A percentile compares a stretch with the other conserved stretches of the same genome.
phyloP scores from a whole-genome alignment of 805 yeast species.

The Yarrowia keelungensis region DNA sequence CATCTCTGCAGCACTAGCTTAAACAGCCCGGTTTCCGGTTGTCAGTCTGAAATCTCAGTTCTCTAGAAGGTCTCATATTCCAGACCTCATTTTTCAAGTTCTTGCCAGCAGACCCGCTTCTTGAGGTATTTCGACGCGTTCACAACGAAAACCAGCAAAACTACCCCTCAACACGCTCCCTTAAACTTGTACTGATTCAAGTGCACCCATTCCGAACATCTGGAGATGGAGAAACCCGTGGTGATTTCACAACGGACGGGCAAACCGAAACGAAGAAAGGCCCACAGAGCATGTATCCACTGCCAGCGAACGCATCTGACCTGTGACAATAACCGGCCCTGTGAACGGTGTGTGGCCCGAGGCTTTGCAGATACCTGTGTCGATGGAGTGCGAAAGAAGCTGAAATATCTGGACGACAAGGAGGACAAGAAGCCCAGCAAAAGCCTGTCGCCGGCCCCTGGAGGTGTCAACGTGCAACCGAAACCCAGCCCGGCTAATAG shows the following conservation, averaged over 20 bases:
- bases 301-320: slow-evolving; percentile 93
- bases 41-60: slow-evolving; percentile 1
- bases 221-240: slow-evolving; percentile 29
- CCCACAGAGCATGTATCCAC: slow-evolving; percentile 86
- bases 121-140: too few relatives aligned
- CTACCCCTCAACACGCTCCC: too few relatives aligned
- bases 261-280: slow-evolving; percentile 63
- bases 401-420: slow-evolving; percentile 73
- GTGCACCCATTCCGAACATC: not conserved
- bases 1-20: slow-evolving; percentile 38
- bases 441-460: slow-evolving; percentile 11
- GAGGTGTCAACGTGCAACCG: not conserved
- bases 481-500: slow-evolving; percentile 8
- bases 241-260: slow-evolving; percentile 50
- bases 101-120: too few relatives aligned
- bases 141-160: too few relatives aligned
- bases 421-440: slow-evolving; percentile 24
- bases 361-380: slow-evolving; percentile 74
- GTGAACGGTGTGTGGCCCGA: slow-evolving; percentile 75
- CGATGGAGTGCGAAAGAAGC: slow-evolving; percentile 88
- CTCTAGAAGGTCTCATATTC: slow-evolving; percentile 17
- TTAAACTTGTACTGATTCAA: too few relatives aligned
- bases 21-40: slow-evolving; percentile 36
- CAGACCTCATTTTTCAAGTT: not conserved
- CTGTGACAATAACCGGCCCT: slow-evolving; percentile 83